Percentiles rank a stretch among this genome's conserved stretches.
phyloP scores from a whole-genome alignment of 2,329 filamentous ascomycete species.

The Colletotrichum liriopes region DNA sequence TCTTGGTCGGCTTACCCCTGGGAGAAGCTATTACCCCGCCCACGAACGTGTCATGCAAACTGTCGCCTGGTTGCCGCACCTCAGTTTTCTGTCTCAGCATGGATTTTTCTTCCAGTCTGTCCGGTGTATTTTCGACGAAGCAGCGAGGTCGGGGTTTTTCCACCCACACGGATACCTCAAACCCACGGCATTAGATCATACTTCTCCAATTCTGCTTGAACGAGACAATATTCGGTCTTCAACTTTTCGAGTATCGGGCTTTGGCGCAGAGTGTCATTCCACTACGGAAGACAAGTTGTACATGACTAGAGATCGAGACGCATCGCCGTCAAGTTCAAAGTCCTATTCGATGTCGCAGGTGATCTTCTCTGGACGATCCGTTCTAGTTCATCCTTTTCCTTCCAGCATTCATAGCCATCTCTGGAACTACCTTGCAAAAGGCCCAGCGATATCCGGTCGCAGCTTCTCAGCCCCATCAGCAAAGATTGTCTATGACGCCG shows the following conservation, averaged over 20 bases:
- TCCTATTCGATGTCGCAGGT: background rate
- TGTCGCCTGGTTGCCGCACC: constrained; percentile 56
- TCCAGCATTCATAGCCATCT: background rate
- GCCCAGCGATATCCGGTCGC: background rate
- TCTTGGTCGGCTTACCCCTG: constrained; percentile 60
- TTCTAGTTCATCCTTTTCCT: background rate
- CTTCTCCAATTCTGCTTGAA: constrained; percentile 26
- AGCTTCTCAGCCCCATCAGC: background rate
- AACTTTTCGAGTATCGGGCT: constrained; percentile 49
- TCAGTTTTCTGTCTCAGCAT: constrained; percentile 63
- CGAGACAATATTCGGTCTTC: constrained; percentile 59
- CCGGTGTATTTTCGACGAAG: constrained; percentile 52
- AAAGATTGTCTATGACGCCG: background rate
- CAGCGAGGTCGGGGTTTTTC: constrained; percentile 2
- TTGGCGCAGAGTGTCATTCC: constrained; percentile 49
- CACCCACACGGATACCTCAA: background rate
- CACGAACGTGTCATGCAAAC: constrained; percentile 62
- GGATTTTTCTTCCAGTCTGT: constrained; percentile 58
- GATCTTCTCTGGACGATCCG: background rate
- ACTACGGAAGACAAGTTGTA: too few relatives aligned
- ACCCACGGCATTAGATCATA: constrained; percentile 20
- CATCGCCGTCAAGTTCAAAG: background rate
- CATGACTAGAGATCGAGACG: constrained; percentile 39
- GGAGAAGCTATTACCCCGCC: constrained; percentile 61
- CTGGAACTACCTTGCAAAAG: background rate